phyloP scores from a whole-genome alignment of 305 asterid species.

The Rubia peregrina region DNA sequence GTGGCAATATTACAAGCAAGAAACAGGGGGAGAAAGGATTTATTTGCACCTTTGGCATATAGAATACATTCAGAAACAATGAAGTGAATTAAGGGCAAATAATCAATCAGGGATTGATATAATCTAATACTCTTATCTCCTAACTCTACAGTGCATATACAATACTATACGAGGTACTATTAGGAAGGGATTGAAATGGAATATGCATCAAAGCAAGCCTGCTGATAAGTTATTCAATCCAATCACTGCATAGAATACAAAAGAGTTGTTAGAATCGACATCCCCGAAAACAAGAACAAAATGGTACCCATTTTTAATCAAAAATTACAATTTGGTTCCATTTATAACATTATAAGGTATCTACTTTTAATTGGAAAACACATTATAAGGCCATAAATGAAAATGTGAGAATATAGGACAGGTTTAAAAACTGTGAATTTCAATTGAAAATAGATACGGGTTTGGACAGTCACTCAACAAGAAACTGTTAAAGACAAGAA shows the following conservation, averaged over 20 bases:
- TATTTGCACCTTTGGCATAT: not conserved
- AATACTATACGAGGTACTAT: not conserved
- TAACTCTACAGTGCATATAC: not conserved
- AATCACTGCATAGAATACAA: conserved; percentile 16
- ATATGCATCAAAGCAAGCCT: not conserved
- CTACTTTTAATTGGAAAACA: too few species aligned
- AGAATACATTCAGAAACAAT: not conserved
- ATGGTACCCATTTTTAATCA: not conserved
- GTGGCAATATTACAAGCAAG: not conserved
- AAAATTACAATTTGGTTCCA: too few species aligned
- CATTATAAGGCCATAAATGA: not conserved
- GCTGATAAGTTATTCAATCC: not conserved
- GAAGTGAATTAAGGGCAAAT: not conserved
- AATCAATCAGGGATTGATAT: not conserved
- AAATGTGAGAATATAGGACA: not conserved
- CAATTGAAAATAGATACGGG: not conserved
- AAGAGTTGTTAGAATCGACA: not conserved
- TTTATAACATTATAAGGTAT: too few species aligned
- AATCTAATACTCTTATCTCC: not conserved
- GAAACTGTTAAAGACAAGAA: not conserved
- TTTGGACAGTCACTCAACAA: not conserved
- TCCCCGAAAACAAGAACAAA: not conserved
- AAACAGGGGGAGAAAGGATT: not conserved
- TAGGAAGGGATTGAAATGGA: not conserved
- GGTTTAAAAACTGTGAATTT: not conserved